Conservation (phyloP, 1,284 basidiomycete species). For the Marasmius tenuissimus region DNA sequence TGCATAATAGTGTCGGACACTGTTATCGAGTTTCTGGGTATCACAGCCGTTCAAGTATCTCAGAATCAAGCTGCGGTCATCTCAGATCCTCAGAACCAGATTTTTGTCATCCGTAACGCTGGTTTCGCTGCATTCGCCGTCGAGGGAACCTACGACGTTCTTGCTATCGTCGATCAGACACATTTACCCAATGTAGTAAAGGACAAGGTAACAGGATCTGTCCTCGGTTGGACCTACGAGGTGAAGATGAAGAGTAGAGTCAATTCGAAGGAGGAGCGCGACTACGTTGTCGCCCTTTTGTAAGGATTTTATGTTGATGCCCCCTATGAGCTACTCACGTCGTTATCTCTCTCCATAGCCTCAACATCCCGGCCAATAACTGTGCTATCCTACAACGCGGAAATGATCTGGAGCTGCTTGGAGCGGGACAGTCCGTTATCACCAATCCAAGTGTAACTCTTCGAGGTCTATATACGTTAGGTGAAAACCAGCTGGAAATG, state of each 20-base stretch:
- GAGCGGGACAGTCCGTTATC: conserved; percentile 79
- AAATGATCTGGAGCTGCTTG: conserved; percentile 74
- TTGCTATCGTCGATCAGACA: conserved; percentile 79
- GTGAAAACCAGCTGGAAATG: conserved; percentile 82
- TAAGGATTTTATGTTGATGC: conserved; percentile 29
- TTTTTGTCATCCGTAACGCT: conserved; percentile 77
- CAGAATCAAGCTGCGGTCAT: conserved; percentile 63
- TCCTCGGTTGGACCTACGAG: conserved; percentile 69
- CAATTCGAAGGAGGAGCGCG: conserved; percentile 40
- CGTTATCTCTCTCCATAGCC: conserved; percentile 38
- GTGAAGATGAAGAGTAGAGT: conserved; percentile 69
- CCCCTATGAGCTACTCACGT: neutral
- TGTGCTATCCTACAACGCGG: conserved; percentile 79
- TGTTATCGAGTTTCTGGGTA: conserved; percentile 72
- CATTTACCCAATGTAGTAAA: conserved; percentile 61
- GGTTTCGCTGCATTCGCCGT: conserved; percentile 77
- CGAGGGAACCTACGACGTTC: conserved; percentile 72
- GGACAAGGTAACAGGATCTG: conserved; percentile 59
- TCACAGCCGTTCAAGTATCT: conserved; percentile 69
- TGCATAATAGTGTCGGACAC: conserved; percentile 66
- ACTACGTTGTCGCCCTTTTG: conserved; percentile 78
- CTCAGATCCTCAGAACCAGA: conserved; percentile 77
- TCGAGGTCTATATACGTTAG: conserved; percentile 73
- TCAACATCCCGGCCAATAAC: conserved; percentile 82
- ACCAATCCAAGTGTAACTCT: conserved; percentile 79